Evolutionary conservation across 1,284 basidiomycete species (phyloP).

Genomic region (Singerocomus rubriflavus): DNA sequence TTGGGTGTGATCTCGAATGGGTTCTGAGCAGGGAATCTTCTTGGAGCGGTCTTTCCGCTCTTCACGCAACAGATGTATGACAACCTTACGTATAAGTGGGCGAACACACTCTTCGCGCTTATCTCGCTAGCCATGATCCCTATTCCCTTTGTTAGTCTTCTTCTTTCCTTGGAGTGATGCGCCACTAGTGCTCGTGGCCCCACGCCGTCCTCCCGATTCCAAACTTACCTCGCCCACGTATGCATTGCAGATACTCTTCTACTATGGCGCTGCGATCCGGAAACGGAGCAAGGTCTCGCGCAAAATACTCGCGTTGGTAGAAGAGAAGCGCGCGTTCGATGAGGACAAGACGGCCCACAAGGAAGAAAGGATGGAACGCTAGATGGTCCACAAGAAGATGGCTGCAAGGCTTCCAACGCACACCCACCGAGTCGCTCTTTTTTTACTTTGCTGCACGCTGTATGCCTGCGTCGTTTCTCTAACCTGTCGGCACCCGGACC

Average conservation of each 20-base stretch:
- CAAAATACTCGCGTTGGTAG: constrained; percentile 35
- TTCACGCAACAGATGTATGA: constrained; percentile 64
- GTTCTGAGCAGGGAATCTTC: constrained; percentile 49
- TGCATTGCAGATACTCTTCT: constrained; percentile 48
- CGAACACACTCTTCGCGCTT: constrained; percentile 64
- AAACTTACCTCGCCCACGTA: background rate
- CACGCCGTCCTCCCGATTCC: background rate
- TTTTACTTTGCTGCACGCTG: background rate
- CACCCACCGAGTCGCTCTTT: no score
- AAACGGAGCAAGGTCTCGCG: constrained; percentile 57
- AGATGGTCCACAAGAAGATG: no score
- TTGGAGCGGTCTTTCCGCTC: constrained; percentile 59
- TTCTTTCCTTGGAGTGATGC: background rate
- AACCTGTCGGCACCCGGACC: background rate
- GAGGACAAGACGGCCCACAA: constrained; percentile 1
- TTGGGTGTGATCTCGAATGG: constrained; percentile 1
- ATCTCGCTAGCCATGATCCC: constrained; percentile 60
- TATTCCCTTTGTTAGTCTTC: constrained; percentile 59
- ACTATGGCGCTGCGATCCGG: constrained; percentile 61
- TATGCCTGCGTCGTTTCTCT: background rate
- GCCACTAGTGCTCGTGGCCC: background rate
- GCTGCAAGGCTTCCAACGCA: no score
- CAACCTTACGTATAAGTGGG: constrained; percentile 64
- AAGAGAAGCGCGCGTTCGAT: background rate
- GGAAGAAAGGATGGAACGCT: constrained; percentile 1